A percentile compares a stretch with the other conserved stretches of the same genome.
Conservation (phyloP, 2,329 filamentous ascomycete genomes). For the Fusarium chuoi region DNA sequence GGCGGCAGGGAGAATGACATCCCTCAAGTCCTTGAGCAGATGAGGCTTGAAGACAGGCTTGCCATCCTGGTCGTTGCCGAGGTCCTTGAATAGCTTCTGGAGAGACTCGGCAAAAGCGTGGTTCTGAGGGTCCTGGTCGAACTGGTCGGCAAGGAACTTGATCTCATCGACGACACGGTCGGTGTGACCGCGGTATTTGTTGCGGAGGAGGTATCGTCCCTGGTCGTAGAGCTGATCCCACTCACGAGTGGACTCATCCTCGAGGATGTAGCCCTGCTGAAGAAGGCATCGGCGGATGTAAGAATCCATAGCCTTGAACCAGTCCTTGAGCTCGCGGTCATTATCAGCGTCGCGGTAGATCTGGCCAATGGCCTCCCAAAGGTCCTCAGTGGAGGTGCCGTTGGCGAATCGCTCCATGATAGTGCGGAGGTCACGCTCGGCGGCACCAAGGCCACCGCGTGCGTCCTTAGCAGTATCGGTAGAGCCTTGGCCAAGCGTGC, state of each 20-base stretch:
- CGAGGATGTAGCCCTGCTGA: constrained; percentile 90
- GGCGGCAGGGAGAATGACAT: constrained; percentile 84
- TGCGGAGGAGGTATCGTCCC: constrained; percentile 85
- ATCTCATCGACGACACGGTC: constrained; percentile 88
- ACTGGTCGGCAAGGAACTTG: constrained; percentile 90
- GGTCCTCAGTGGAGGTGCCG: constrained; percentile 85
- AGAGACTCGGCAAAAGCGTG: constrained; percentile 79
- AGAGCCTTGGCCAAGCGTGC: constrained; percentile 70
- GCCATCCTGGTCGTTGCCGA: constrained; percentile 88
- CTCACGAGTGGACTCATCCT: constrained; percentile 80
- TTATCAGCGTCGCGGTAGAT: constrained; percentile 89
- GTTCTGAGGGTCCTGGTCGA: constrained; percentile 89
- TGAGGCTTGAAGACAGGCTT: constrained; percentile 93
- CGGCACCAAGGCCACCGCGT: constrained; percentile 72
- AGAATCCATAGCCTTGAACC: constrained; percentile 82
- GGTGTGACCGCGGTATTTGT: constrained; percentile 88
- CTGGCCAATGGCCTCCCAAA: constrained; percentile 84
- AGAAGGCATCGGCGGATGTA: constrained; percentile 87
- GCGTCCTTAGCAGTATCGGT: constrained; percentile 78
- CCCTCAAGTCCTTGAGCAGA: constrained; percentile 86
- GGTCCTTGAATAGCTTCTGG: constrained; percentile 84
- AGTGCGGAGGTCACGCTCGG: constrained; percentile 81
- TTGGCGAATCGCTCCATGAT: constrained; percentile 97
- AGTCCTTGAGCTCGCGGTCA: constrained; percentile 86
- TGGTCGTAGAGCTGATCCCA: constrained; percentile 89